Evolutionary conservation across 2,329 filamentous ascomycete genomes (phyloP), one percentile per base, ranked within the genome.

Genomic region (Calonectria leucothoes): DNA sequence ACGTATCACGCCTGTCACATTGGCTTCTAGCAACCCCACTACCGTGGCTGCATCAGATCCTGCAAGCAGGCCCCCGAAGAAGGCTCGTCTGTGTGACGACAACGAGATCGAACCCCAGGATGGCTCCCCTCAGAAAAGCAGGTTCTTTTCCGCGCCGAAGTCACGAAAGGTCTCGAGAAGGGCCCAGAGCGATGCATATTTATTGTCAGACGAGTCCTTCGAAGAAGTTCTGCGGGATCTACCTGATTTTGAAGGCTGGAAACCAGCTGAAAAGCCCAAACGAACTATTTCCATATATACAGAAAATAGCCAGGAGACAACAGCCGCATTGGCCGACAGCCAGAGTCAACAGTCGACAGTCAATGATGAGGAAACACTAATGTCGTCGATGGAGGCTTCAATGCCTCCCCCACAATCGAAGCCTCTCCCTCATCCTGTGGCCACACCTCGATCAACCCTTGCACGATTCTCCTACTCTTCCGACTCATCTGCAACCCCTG

Each of bases 171-270:
- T 76, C 39, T 78, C 82, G 6, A 75, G 76, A 23, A 77, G 80
- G 45, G 80, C 82, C 42, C 85, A 84, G 63, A 81, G 82, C 39
- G 87, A 89, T 14, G 82, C 82, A 1, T 86, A 87, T 69, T 75
- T 90, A 23, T 84, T 90, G 78, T 91, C 90, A 0, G 89, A 91
- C 73, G 89, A 91, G 73, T 91, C 89, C 0, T 84, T 91, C 49
- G 89, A 91, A 33, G 89, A 91, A 71, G 89, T 86, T 0, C 82
- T 92, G 25, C 81, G 84, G 31, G 85, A 85, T 25, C 80, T 92
- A 14, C 89, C 89, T 1, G 90, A 91, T 57, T 81, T 88, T 48
- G 86, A 87, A n/a, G 85, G 83, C 14, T 90, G 89, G 89, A 82
- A 85, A 55, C 79, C 83, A 8, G 70, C 75, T 27, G 59, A 77